Conservation (phyloP, 2,329 filamentous ascomycete species). For the Sarocladium oryzae region DNA sequence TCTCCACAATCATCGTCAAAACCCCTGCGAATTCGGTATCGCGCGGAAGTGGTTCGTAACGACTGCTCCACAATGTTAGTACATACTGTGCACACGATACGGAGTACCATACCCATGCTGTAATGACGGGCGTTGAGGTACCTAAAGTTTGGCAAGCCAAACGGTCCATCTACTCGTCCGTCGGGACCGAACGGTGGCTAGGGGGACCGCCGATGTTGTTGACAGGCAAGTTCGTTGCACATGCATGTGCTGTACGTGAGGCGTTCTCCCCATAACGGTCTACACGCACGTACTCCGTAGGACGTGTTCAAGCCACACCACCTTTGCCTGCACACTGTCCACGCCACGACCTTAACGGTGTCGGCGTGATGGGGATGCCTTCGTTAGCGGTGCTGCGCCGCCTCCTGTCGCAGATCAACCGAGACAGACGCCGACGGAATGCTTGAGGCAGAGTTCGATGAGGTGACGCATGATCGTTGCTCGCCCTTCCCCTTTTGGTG, state of each 20-base stretch:
- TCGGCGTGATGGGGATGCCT: neutral
- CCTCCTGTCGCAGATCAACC: neutral
- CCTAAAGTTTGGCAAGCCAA: neutral
- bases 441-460: neutral
- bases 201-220: too few relatives aligned
- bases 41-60: neutral
- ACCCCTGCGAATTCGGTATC: neutral
- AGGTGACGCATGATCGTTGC: neutral
- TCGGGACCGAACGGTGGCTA: slow-evolving; percentile 9
- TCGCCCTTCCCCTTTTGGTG: neutral
- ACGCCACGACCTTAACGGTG: neutral
- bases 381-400: neutral
- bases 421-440: neutral
- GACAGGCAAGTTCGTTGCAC: too few relatives aligned
- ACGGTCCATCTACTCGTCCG: neutral
- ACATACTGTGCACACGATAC: too few relatives aligned
- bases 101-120: too few relatives aligned
- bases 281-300: too few relatives aligned
- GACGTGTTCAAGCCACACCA: slow-evolving; percentile 6
- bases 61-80: neutral
- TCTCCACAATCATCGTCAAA: too few relatives aligned
- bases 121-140: too few relatives aligned
- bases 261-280: too few relatives aligned
- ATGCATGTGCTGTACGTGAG: too few relatives aligned
- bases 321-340: neutral